Percentiles rank a stretch among this genome's conserved stretches.
phyloP scores from a whole-genome alignment of 768 basidiomycete genomes.

The Tulasnella sp. region DNA sequence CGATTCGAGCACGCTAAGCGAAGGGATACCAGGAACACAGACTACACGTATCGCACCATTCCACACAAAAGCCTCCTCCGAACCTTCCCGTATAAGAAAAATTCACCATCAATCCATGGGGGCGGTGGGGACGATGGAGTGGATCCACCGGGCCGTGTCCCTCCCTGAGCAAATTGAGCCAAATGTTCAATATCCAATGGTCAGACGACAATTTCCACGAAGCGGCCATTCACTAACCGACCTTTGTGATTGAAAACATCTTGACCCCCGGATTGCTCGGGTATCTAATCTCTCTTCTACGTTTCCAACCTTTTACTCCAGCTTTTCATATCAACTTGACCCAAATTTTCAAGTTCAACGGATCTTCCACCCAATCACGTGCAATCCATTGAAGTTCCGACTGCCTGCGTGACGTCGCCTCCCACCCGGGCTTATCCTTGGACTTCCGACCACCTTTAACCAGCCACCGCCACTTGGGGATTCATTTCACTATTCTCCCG shows the following conservation, averaged over 20 bases:
- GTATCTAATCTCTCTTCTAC: not conserved
- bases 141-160: not conserved
- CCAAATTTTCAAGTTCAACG: not conserved
- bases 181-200: not conserved
- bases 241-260: not conserved
- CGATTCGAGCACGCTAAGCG: not conserved
- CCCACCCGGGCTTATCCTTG: not conserved
- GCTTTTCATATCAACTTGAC: not conserved
- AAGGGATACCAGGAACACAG: not conserved
- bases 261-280: not conserved
- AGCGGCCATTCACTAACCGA: not conserved
- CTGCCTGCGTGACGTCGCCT: not conserved
- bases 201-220: not conserved
- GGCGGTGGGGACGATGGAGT: not conserved
- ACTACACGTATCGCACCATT: not conserved
- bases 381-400: not conserved
- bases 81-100: not conserved
- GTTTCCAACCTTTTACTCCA: not conserved
- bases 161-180: not conserved
- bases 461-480: not conserved
- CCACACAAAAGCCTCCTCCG: not conserved
- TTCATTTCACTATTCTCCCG: not conserved
- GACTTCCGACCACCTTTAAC: not conserved
- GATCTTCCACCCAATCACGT: not conserved
- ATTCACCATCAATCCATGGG: not conserved